Evolutionary conservation across 306 rosid genomes (phyloP), one percentile per base, ranked within the genome.

Genomic region (Rubus idaeus): DNA sequence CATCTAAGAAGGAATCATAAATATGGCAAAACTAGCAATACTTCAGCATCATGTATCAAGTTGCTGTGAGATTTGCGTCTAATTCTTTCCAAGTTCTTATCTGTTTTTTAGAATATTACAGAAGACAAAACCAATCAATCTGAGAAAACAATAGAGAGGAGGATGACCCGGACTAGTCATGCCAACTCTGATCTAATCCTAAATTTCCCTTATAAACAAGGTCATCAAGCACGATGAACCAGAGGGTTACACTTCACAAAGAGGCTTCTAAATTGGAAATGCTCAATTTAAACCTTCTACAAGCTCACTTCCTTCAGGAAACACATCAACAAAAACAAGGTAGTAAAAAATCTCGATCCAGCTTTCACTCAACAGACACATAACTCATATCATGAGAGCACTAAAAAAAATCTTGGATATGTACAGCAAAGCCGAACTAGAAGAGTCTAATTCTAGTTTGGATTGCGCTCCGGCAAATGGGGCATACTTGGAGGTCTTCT

Each of bases 401-500:
- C 35, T 26, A 49, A 41, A 17, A 23, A 23, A 6, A 47, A 3
- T 62, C 52, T 70, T 17, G 17, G 70, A 65, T 62, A 63, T 41
- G 45, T 40, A 58, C 71, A 53, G 50, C 18, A 44, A 18, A 73
- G 37, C 50, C 35, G 10, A 47, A 64, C 83, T 84, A 91, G 74
- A 86, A 93, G 70, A 91, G 96, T 80, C 81, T 87, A 77, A 93
- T 91, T 88, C 90, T 89, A 42, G 92, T 88, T 11, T 75, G 73
- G 68, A 93, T 90, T 52, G 76, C 23, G 80, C 88, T 78, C 72
- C 96, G 88, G 86, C 97, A 93, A 78, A 93, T 88, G 68, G 97
- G 97, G 82, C 98, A 93, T 50, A 42, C 30, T 71, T 91, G 83
- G 0, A 90, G 96, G 79, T 52, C 81, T 78, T 87, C 91, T 84